Evolutionary conservation across 306 rosid species (phyloP), one percentile per base, ranked within the genome.

Genomic region (Vigna nakashimae): DNA sequence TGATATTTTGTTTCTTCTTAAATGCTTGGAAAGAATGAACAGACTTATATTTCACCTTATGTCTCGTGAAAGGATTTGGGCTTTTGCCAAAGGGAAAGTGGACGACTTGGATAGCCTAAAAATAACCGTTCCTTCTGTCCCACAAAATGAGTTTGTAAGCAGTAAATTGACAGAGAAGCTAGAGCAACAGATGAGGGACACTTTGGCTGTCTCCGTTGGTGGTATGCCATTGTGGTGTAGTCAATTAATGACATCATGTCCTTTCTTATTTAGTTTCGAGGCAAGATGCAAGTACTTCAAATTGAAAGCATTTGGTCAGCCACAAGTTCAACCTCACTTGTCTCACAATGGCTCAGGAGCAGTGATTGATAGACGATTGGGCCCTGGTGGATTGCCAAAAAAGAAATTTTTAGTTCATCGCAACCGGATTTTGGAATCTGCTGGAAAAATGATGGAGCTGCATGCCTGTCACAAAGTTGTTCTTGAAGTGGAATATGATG

Each of bases 111-210:
- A 92, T 82, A 63, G 80, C 57, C 75, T 96, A 53, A 86, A 87
- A 79, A 26, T 88, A 64, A 55, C 80, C 53, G 86, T 89, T 80
- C 82, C 88, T 70, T 82, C 90, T 75, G 86, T 91, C 62, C 80
- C 90, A 22, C 96, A 87, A 87, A 90, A 80, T 86, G 98, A 93
- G 81, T 96, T 96, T 84, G 91, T 91, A 62, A 96, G 88, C 78
- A 84, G 80, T 74, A 96, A 96, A 82, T 83, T 96, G 88, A 93
- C 98, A 5, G 99, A 92, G 83, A 96, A 96, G 83, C 84, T 96
- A 57, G 99, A 96, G 83, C 98, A 93, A 78, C 99, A 92, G 81
- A 91, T 96, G 98, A 84, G 93, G 78, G 99, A 96, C 80, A 50
- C 85, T 71, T 75, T 88, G 82, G 90, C 96, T 40, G 86, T 93